phyloP scores from a whole-genome alignment of 805 yeast species.

The Teunomyces tritomae region DNA sequence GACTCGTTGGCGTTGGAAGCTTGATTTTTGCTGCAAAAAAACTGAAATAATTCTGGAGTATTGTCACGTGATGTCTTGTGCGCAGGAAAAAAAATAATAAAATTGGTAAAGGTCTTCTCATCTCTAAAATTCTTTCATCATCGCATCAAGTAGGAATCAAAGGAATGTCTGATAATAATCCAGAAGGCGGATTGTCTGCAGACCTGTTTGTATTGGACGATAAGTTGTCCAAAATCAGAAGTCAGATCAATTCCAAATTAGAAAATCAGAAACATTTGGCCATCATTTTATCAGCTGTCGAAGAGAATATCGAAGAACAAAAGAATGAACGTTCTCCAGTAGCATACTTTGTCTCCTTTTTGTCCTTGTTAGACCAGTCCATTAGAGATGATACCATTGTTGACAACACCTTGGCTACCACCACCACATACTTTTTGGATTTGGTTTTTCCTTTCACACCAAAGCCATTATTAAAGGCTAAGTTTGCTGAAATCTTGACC shows the following conservation, averaged over 20 bases:
- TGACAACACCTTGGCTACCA: constrained; percentile 65
- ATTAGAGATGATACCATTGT: constrained; percentile 46
- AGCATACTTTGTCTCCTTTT: constrained; percentile 80
- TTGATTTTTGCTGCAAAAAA: constrained; percentile 8
- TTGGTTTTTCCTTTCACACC: constrained; percentile 74
- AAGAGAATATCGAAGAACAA: constrained; percentile 76
- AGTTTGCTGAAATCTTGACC: constrained; percentile 73
- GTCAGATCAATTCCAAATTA: constrained; percentile 72
- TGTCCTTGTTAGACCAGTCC: constrained; percentile 78
- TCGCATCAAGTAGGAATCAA: neutral
- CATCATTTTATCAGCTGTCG: constrained; percentile 81
- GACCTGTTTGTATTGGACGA: constrained; percentile 55
- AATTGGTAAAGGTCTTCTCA: neutral
- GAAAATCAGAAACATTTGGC: constrained; percentile 87
- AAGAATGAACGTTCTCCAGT: constrained; percentile 62
- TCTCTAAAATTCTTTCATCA: constrained; percentile 4
- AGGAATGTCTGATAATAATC: constrained; percentile 30
- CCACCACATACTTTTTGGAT: constrained; percentile 80
- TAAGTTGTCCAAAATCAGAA: constrained; percentile 63
- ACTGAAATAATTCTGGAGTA: neutral
- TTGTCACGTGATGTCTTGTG: constrained; percentile 1
- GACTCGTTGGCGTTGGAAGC: constrained; percentile 30
- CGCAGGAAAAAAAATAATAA: neutral
- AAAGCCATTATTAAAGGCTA: constrained; percentile 62
- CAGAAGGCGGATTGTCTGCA: constrained; percentile 36